phyloP scores from a whole-genome alignment of 1,139 yeast species.

The Geotrichum phurueaensis region DNA sequence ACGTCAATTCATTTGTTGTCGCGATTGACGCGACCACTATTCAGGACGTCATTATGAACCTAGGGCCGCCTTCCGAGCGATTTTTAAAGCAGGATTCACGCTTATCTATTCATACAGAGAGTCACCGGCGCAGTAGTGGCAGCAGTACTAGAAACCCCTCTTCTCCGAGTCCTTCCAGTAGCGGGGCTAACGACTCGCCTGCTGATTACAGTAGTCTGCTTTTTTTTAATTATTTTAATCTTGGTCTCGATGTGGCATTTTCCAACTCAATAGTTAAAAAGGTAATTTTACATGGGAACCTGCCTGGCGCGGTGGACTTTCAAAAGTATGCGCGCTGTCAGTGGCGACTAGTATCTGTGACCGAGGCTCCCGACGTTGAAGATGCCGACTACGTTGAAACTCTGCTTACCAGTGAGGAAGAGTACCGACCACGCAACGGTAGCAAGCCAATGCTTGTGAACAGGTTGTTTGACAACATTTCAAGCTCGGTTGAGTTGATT shows the following conservation, averaged over 20 bases:
- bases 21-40: conserved; percentile 24
- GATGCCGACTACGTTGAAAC: conserved; percentile 1
- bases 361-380: neutral
- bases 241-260: conserved; percentile 33
- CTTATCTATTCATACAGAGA: conserved; percentile 25
- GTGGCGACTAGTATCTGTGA: conserved; percentile 23
- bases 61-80: conserved; percentile 34
- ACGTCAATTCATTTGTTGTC: conserved; percentile 16
- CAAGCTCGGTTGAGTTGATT: conserved; percentile 30
- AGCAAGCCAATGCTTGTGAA: conserved; percentile 28
- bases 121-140: conserved; percentile 21
- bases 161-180: conserved; percentile 3
- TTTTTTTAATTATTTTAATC: conserved; percentile 31
- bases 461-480: conserved; percentile 27
- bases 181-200: neutral
- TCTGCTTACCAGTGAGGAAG: conserved; percentile 21
- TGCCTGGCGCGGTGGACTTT: conserved; percentile 31
- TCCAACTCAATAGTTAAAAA: conserved; percentile 29
- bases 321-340: conserved; percentile 32
- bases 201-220: conserved; percentile 14
- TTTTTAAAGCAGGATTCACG: conserved; percentile 31
- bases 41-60: conserved; percentile 30
- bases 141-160: conserved; percentile 17
- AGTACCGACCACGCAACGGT: conserved; percentile 12
- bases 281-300: conserved; percentile 32